Evolutionary conservation across 176 grass and related monocot species (phyloP).

Genomic region (Carex myosuroides): DNA sequence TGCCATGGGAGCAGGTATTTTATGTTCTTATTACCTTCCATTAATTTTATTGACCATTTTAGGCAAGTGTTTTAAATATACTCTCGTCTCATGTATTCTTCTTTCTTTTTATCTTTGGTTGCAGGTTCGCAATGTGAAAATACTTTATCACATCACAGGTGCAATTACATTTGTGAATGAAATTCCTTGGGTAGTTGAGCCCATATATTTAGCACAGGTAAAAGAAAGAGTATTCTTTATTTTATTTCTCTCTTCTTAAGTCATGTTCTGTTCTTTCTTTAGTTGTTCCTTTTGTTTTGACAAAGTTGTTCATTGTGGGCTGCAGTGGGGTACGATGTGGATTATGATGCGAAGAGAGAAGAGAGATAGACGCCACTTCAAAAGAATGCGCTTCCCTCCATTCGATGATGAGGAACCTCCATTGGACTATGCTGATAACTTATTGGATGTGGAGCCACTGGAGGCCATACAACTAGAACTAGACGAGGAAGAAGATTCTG

Average conservation of each 20-base stretch:
- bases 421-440: constrained; percentile 95
- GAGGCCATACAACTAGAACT: constrained; percentile 94
- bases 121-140: constrained; percentile 92
- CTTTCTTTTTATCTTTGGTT: constrained; percentile 21
- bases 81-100: background rate
- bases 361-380: constrained; percentile 88
- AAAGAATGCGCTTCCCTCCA: constrained; percentile 98
- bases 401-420: constrained; percentile 99
- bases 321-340: constrained; percentile 98
- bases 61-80: background rate
- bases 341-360: constrained; percentile 99
- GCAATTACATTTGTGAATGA: constrained; percentile 97
- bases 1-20: constrained; percentile 94
- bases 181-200: constrained; percentile 93
- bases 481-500: constrained; percentile 88
- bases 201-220: constrained; percentile 94
- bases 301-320: background rate
- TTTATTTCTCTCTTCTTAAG: background rate
- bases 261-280: constrained; percentile 8
- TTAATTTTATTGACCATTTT: background rate
- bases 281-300: constrained; percentile 5
- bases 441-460: constrained; percentile 88
- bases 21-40: background rate
- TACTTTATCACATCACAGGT: constrained; percentile 95
- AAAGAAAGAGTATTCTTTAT: background rate